Conservation (phyloP, 805 yeast species). For the Starmera dryadoides region DNA sequence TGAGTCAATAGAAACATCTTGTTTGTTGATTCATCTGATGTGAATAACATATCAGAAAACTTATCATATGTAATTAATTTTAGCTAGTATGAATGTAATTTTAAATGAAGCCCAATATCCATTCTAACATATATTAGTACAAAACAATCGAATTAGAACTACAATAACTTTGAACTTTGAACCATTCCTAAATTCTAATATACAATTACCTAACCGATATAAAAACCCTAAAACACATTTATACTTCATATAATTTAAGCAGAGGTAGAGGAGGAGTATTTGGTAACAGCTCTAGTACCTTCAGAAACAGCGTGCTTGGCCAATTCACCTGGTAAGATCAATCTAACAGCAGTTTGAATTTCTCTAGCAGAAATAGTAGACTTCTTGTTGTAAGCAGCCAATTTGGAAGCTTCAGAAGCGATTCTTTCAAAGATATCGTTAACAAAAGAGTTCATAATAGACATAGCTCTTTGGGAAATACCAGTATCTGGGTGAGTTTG, state of each 20-base stretch:
- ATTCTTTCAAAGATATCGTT: conserved; percentile 98
- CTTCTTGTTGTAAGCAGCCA: conserved; percentile 98
- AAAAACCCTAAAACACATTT: background rate
- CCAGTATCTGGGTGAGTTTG: conserved; percentile 99
- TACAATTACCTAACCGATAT: background rate
- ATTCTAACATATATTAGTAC: too few relatives aligned
- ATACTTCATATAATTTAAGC: too few relatives aligned
- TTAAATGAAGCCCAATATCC: too few relatives aligned
- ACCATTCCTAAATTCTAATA: background rate
- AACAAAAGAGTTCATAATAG: conserved; percentile 96
- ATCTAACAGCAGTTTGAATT: conserved; percentile 97
- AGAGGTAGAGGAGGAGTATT: conserved; percentile 68
- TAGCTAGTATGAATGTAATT: too few relatives aligned
- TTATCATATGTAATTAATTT: too few relatives aligned
- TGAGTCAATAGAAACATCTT: too few relatives aligned
- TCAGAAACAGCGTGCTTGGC: conserved; percentile 98
- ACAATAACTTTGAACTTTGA: too few relatives aligned
- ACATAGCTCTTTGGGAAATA: conserved; percentile 98
- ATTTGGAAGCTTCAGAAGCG: conserved; percentile 95
- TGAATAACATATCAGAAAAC: too few relatives aligned
- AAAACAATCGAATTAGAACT: too few relatives aligned
- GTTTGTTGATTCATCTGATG: too few relatives aligned
- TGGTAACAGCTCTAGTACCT: conserved; percentile 97
- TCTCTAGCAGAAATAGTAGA: conserved; percentile 97
- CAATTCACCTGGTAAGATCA: conserved; percentile 96